These are phyloP conservation scores for Euphorbia schlechtendalii DNA, from an alignment of 441 rosid genomes.

Conservation along the genomic window DNA sequence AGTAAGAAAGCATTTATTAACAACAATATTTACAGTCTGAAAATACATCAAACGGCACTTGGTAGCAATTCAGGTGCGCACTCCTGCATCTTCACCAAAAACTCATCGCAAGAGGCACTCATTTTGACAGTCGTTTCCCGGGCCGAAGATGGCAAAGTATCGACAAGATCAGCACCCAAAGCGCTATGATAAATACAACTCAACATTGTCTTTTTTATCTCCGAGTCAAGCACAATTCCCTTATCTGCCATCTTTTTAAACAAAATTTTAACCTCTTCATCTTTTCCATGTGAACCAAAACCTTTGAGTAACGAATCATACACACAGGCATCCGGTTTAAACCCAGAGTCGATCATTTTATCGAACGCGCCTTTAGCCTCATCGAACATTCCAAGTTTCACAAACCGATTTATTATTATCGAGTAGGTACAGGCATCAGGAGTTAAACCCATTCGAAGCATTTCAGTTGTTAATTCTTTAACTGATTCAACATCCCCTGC, in stretches of 20 bases:
- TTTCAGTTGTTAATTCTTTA: constrained; percentile 40
- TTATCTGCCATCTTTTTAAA: constrained; percentile 44
- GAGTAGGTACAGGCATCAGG: constrained; percentile 52
- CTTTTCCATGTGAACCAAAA: constrained; percentile 36
- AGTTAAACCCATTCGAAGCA: constrained; percentile 44
- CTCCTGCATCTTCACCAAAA: constrained; percentile 22
- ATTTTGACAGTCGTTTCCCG: constrained; percentile 21
- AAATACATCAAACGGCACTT: too few relatives aligned
- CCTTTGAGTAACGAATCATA: constrained; percentile 58
- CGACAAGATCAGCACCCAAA: constrained; percentile 25
- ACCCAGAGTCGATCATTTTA: constrained; percentile 51
- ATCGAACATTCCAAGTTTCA: constrained; percentile 46
- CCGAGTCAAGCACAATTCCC: constrained; percentile 43
- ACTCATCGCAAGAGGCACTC: constrained; percentile 28
- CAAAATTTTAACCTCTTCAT: constrained; percentile 37
- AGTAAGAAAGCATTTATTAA: too few relatives aligned
- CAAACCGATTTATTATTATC: constrained; percentile 44
- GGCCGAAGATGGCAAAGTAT: constrained; percentile 39
- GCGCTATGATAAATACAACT: constrained; percentile 43
- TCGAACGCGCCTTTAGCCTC: constrained; percentile 47
- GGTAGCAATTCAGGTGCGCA: constrained; percentile 17
- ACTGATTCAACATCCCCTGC: constrained; percentile 45
- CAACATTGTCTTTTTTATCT: constrained; percentile 42
- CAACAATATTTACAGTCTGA: too few relatives aligned
- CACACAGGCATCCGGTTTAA: constrained; percentile 35